Percentiles rank a stretch among this genome's conserved stretches.
Evolutionary conservation across 2,329 filamentous ascomycete species (phyloP).

Genomic region (Proliferodiscus dingleyae): DNA sequence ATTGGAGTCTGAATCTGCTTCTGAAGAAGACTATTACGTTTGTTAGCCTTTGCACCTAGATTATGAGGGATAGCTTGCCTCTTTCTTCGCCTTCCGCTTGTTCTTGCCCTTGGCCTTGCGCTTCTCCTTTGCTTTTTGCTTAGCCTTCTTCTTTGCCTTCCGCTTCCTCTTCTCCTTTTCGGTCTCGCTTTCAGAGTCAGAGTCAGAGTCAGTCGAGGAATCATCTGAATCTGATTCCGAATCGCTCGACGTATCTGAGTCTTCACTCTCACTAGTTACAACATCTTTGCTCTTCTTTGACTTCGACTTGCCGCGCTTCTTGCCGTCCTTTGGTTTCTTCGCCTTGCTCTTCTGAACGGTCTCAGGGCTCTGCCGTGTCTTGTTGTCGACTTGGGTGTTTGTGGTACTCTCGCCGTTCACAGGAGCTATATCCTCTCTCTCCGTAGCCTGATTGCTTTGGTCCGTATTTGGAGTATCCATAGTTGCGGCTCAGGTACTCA

Average conservation of each 20-base stretch:
- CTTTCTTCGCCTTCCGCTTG: conserved; percentile 34
- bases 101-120: conserved; percentile 38
- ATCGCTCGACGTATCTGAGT: conserved; percentile 16
- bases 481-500: background rate
- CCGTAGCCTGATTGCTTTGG: conserved; percentile 10
- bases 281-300: conserved; percentile 20
- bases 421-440: conserved; percentile 5
- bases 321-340: no score
- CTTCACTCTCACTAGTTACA: conserved; percentile 20
- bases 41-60: conserved; percentile 8
- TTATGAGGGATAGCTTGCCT: conserved; percentile 21
- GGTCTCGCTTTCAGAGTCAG: conserved; percentile 27
- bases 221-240: conserved; percentile 16
- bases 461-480: conserved; percentile 14
- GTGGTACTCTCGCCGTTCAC: conserved; percentile 1
- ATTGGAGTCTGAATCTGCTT: conserved; percentile 30
- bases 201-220: conserved; percentile 17
- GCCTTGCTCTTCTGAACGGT: conserved; percentile 8
- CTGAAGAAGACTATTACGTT: conserved; percentile 21
- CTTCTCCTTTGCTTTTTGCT: conserved; percentile 30
- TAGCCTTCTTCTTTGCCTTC: conserved; percentile 34
- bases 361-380: conserved; percentile 1
- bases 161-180: conserved; percentile 32
- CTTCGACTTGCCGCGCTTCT: no score
- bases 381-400: conserved; percentile 3